These are phyloP conservation scores for Coemansia sp. DNA, from an alignment of 192 early-diverging fungal species.

Conservation along the genomic window DNA sequence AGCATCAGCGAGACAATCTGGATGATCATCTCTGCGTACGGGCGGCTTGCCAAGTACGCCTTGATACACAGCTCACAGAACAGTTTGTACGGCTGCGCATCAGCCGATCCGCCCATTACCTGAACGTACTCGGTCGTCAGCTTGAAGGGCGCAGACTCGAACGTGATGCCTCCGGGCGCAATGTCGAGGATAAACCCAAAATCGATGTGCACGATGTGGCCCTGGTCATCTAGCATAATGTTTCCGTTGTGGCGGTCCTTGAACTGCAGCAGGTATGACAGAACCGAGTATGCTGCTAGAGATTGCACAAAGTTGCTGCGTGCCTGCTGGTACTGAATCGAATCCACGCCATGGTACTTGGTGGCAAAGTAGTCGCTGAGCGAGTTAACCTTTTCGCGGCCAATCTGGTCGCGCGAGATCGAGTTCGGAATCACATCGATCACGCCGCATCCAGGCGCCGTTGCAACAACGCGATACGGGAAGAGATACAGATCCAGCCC, in stretches of 20 bases:
- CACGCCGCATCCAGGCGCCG: conserved; percentile 95
- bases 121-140: conserved; percentile 96
- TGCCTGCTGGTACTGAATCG: conserved; percentile 87
- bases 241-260: conserved; percentile 99
- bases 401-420: conserved; percentile 96
- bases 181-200: conserved; percentile 99
- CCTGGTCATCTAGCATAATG: conserved; percentile 97
- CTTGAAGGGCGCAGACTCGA: conserved; percentile 98
- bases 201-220: conserved; percentile 98
- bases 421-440: conserved; percentile 98
- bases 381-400: conserved; percentile 96
- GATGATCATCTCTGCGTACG: conserved; percentile 90
- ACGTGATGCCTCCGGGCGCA: conserved; percentile 94
- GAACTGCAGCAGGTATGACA: conserved; percentile 94
- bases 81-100: conserved; percentile 79
- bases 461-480: conserved; percentile 97
- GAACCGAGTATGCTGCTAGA: conserved; percentile 93
- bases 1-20: conserved; percentile 91
- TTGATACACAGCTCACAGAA: conserved; percentile 92
- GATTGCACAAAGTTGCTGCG: conserved; percentile 94
- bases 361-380: conserved; percentile 96
- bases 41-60: conserved; percentile 87
- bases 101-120: conserved; percentile 90
- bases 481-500: conserved; percentile 95
- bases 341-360: conserved; percentile 87